Evolutionary conservation across 2,329 filamentous ascomycete genomes (phyloP).

Genomic region (Pleomassaria siparia): DNA sequence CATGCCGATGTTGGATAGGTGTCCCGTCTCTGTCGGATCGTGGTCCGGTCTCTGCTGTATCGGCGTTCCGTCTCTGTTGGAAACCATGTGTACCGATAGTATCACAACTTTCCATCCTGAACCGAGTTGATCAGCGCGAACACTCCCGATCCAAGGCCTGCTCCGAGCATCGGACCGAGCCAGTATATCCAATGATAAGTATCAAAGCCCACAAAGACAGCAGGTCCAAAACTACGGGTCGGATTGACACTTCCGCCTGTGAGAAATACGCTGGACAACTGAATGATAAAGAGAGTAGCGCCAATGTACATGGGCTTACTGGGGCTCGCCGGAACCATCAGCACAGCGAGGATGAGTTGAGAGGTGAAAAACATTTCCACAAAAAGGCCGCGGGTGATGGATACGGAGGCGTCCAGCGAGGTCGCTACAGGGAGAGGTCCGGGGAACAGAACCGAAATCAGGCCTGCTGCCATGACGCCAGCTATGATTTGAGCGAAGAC

Average conservation of each 20-base stretch:
- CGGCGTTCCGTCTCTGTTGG: too few species aligned
- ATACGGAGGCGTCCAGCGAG: slow-evolving; percentile 23
- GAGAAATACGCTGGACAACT: slow-evolving; percentile 45
- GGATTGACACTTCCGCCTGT: slow-evolving; percentile 49
- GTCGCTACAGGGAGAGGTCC: slow-evolving; percentile 28
- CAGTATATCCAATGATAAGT: slow-evolving; percentile 49
- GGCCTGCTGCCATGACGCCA: slow-evolving; percentile 16
- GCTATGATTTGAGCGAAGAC: slow-evolving; percentile 26
- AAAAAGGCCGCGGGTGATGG: slow-evolving; percentile 26
- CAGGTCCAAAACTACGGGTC: slow-evolving; percentile 48
- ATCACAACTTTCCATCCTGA: neutral
- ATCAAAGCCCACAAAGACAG: slow-evolving; percentile 43
- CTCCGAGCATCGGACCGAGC: slow-evolving; percentile 46
- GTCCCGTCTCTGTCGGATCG: too few species aligned
- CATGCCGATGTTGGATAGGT: too few species aligned
- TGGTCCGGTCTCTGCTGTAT: too few species aligned
- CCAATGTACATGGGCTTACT: slow-evolving; percentile 74
- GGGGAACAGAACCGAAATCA: neutral
- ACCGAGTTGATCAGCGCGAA: neutral
- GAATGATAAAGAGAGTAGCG: slow-evolving; percentile 64
- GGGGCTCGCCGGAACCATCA: slow-evolving; percentile 60
- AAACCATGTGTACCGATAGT: too few species aligned
- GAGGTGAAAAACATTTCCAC: slow-evolving; percentile 26
- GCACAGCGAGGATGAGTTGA: slow-evolving; percentile 36
- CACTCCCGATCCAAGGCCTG: slow-evolving; percentile 45